Percentiles rank a stretch among this genome's conserved stretches.
phyloP scores from a whole-genome alignment of 768 basidiomycete genomes.

The Suillus decipiens region DNA sequence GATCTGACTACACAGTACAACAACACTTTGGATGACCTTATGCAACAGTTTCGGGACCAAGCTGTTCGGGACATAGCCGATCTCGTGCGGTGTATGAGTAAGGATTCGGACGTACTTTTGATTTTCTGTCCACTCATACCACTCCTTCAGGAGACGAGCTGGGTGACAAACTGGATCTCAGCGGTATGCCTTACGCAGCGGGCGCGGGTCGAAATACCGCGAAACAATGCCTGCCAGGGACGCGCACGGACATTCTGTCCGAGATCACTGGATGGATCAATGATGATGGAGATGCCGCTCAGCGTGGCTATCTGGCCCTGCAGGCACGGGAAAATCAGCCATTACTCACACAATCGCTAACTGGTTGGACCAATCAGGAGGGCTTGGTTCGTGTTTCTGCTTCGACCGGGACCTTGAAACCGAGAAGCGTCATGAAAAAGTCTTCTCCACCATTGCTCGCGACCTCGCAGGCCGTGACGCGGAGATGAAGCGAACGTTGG shows the following conservation, averaged over 20 bases:
- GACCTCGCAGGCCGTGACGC: constrained; percentile 22
- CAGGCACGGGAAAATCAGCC: constrained; percentile 33
- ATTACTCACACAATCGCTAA: constrained; percentile 23
- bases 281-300: background rate
- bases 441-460: constrained; percentile 34
- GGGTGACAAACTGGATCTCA: constrained; percentile 2
- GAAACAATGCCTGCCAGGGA: constrained; percentile 19
- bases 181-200: constrained; percentile 6
- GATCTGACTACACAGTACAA: background rate
- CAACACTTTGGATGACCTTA: background rate
- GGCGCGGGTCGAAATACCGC: constrained; percentile 1
- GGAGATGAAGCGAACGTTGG: background rate
- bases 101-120: background rate
- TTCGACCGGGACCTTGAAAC: constrained; percentile 12
- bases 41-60: constrained; percentile 7
- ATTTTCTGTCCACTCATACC: background rate
- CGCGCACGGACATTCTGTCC: constrained; percentile 15
- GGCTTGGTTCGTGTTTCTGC: constrained; percentile 24
- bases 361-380: constrained; percentile 12
- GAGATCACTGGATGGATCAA: constrained; percentile 21
- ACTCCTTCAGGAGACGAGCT: background rate
- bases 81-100: background rate
- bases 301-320: constrained; percentile 17
- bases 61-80: background rate
- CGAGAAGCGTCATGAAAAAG: constrained; percentile 10